These are phyloP conservation scores for Aquilaria yunnanensis DNA, from an alignment of 345 rosid species.

Conservation along the genomic window DNA sequence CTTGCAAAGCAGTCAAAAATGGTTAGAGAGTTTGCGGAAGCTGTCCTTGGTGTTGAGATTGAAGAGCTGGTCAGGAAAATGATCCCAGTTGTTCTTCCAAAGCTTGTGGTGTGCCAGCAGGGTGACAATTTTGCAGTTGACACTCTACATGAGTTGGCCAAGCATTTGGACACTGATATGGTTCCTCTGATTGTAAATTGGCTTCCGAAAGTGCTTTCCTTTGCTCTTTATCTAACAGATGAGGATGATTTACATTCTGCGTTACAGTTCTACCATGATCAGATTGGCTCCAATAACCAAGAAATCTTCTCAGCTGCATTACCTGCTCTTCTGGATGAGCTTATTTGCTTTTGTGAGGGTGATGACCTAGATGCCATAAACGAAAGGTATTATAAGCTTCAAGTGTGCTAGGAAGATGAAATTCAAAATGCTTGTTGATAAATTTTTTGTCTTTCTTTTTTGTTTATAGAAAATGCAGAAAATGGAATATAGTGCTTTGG, in stretches of 20 bases:
- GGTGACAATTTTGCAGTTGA: slow-evolving; percentile 53
- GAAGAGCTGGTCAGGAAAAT: slow-evolving; percentile 66
- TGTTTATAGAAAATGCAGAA: background rate
- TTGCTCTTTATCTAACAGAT: slow-evolving; percentile 73
- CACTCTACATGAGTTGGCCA: slow-evolving; percentile 61
- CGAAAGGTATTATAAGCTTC: slow-evolving; percentile 42
- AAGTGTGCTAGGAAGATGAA: background rate
- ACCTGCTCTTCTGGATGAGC: slow-evolving; percentile 92
- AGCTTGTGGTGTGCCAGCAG: slow-evolving; percentile 78
- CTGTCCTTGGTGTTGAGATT: slow-evolving; percentile 65
- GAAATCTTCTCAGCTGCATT: slow-evolving; percentile 93
- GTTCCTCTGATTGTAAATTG: slow-evolving; percentile 74
- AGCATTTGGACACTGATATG: slow-evolving; percentile 61
- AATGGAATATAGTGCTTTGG: background rate
- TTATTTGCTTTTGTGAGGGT: slow-evolving; percentile 78
- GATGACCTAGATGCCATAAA: slow-evolving; percentile 63
- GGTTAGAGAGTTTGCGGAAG: slow-evolving; percentile 91
- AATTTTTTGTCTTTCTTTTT: background rate
- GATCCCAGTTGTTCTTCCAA: slow-evolving; percentile 86
- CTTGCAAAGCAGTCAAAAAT: slow-evolving; percentile 55
- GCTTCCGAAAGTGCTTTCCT: slow-evolving; percentile 92
- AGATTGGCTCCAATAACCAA: slow-evolving; percentile 75
- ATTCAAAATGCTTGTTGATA: background rate
- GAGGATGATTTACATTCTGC: slow-evolving; percentile 57
- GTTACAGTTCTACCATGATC: slow-evolving; percentile 73